Percentiles rank a stretch among this genome's conserved stretches.
Conservation (phyloP, 805 yeast species). For the Hemisphaericaspora nanyangensis region DNA sequence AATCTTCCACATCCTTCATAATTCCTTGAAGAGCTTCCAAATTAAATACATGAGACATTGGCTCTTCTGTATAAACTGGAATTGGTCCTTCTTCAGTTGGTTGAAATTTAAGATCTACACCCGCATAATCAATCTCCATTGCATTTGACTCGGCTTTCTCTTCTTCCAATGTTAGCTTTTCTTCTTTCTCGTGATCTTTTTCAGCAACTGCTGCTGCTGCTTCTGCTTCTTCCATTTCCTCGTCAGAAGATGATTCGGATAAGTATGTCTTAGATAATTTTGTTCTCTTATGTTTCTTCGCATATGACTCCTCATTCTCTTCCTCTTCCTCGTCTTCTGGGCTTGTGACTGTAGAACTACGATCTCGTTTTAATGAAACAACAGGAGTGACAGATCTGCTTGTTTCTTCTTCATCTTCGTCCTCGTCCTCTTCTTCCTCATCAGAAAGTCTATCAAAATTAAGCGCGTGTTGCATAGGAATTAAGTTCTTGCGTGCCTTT, state of each 20-base stretch:
- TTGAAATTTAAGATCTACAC: slow-evolving; percentile 35
- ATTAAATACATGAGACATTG: slow-evolving; percentile 27
- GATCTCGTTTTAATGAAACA: slow-evolving; percentile 26
- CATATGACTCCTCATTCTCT: slow-evolving; percentile 14
- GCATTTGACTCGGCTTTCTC: slow-evolving; percentile 12
- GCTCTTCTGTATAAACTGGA: slow-evolving; percentile 50
- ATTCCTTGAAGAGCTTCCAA: slow-evolving; percentile 48
- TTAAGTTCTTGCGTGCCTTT: slow-evolving; percentile 31
- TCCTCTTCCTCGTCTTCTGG: slow-evolving; percentile 10
- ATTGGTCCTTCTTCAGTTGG: slow-evolving; percentile 52
- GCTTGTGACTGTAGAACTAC: slow-evolving; percentile 21
- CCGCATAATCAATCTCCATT: slow-evolving; percentile 22
- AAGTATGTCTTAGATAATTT: slow-evolving; percentile 23
- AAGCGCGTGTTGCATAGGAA: slow-evolving; percentile 55
- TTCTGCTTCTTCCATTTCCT: slow-evolving; percentile 20
- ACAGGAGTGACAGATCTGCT: slow-evolving; percentile 36
- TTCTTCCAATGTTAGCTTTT: slow-evolving; percentile 11
- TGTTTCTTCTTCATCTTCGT: slow-evolving; percentile 34
- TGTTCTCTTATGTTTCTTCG: slow-evolving; percentile 24
- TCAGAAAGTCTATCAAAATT: slow-evolving; percentile 38
- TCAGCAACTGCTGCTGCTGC: too few relatives aligned
- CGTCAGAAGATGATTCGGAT: slow-evolving; percentile 35
- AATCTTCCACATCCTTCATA: slow-evolving; percentile 75
- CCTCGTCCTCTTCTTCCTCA: slow-evolving; percentile 29
- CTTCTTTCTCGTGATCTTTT: slow-evolving; percentile 19